Conservation (phyloP, 1,284 basidiomycete species). For the Ustilago bromivora region DNA sequence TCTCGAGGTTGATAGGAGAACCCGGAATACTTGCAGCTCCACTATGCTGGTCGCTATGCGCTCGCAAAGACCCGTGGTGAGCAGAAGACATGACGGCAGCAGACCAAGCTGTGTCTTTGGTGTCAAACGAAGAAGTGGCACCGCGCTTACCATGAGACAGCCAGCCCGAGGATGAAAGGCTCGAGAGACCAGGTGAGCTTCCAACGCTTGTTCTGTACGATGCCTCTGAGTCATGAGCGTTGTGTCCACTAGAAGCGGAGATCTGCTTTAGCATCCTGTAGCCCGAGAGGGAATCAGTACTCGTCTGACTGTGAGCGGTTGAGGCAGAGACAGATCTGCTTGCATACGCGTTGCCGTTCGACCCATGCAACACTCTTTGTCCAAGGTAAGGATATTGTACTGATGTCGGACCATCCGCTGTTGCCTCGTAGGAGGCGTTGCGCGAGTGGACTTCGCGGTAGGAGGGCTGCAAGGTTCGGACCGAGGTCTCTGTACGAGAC, state of each 20-base stretch:
- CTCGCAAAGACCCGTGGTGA: not conserved
- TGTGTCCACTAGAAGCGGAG: constrained; percentile 26
- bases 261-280: constrained; percentile 37
- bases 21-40: constrained; percentile 10
- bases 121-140: constrained; percentile 10
- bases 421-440: constrained; percentile 8
- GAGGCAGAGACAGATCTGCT: constrained; percentile 44
- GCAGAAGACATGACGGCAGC: constrained; percentile 14
- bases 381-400: constrained; percentile 12
- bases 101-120: constrained; percentile 19
- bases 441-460: not conserved
- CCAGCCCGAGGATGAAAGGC: constrained; percentile 22
- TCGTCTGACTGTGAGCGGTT: constrained; percentile 35
- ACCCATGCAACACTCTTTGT: constrained; percentile 21
- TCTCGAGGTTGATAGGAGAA: constrained; percentile 13
- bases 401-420: not conserved
- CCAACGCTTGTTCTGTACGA: constrained; percentile 47
- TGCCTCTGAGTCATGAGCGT: constrained; percentile 45
- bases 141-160: constrained; percentile 15
- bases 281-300: constrained; percentile 33
- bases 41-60: not conserved
- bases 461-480: not conserved
- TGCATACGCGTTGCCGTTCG: constrained; percentile 12
- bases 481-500: not conserved
- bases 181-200: constrained; percentile 33